Base-by-base conservation (phyloP, 495 filamentous ascomycete species). In the Podospora anserina region DNA sequence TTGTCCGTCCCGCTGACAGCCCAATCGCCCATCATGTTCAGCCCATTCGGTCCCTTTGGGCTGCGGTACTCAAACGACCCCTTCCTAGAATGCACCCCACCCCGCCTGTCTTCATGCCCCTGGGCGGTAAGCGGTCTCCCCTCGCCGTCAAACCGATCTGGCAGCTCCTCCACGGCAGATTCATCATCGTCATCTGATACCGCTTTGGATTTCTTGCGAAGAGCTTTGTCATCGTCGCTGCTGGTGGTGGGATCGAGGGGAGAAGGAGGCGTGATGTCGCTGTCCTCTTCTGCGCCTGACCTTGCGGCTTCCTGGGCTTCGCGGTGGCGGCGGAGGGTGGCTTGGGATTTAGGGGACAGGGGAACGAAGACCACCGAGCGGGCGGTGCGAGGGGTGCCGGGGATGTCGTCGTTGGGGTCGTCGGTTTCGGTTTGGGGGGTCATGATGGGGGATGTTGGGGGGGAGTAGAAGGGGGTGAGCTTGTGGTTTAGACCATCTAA, bases 91-190 rank as follows among this genome's bases (percentile, higher is more conserved):
- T 76, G 70, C 61, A 66, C 3, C 44, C 67, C 61, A 26, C 18
- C 7, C 16, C 39, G n/a, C 15, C 20, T 49, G 5, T 56, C 11
- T 3, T 27, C n/a, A 1, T 55, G 27, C 2, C 23, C 27, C 1
- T 19, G 26, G 5, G 0, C 64, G 39, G 79, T 76, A 6, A 86
- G 64, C 0, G 83, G 86, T 23, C 81, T 79, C 1, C 90, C 89
- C 3, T 88, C 78, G 6, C 78, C 70, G 68, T 92, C 89, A 69
- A 93, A 92, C 0, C 90, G 83, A 57, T 87, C 84, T 0, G 90
- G 90, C 0, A 93, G 70, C 6, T 78, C 71, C 53, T 85, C 84
- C 3, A 84, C 67, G 3, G 77, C 79, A 2, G 71, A 73, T 18
- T 81, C 78, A 16, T 74, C 73, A 7, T 74, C 72, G 3, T 78